These are phyloP conservation scores for Letharia columbiana DNA, from an alignment of 495 filamentous ascomycete genomes.

Conservation along the genomic window DNA sequence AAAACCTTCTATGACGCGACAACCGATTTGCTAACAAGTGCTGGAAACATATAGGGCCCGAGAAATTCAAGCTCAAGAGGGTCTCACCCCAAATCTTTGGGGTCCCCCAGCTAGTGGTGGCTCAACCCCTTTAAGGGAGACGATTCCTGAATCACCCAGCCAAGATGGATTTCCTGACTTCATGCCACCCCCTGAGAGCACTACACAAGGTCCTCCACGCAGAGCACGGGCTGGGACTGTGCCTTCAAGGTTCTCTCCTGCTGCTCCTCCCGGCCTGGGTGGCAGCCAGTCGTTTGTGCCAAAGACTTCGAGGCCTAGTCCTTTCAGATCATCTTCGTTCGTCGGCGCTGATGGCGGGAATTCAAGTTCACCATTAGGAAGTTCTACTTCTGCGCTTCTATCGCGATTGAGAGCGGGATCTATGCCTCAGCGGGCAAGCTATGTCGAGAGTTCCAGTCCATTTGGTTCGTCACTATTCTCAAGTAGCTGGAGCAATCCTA, in stretches of 20 bases:
- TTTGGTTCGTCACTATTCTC: constrained; percentile 89
- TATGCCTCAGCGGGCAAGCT: constrained; percentile 79
- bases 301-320: constrained; percentile 79
- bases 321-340: constrained; percentile 73
- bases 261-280: constrained; percentile 42
- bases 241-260: constrained; percentile 81
- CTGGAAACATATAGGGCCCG: constrained; percentile 53
- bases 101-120: constrained; percentile 91
- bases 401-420: constrained; percentile 90
- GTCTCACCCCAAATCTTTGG: constrained; percentile 79
- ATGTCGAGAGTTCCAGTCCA: constrained; percentile 52
- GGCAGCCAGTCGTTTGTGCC: constrained; percentile 58
- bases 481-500: constrained; percentile 65
- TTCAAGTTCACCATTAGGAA: constrained; percentile 6
- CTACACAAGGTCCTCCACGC: constrained; percentile 50
- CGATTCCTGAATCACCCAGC: constrained; percentile 91
- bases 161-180: constrained; percentile 94
- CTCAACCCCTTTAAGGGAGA: constrained; percentile 92
- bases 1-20: constrained; percentile 18
- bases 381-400: constrained; percentile 58
- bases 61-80: constrained; percentile 97
- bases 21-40: constrained; percentile 13
- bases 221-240: constrained; percentile 92
- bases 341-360: constrained; percentile 51
- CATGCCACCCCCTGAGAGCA: constrained; percentile 52